These are phyloP conservation scores for Akebia trifoliata DNA, from an alignment of 164 flowering plant genomes.

Conservation along the genomic window DNA sequence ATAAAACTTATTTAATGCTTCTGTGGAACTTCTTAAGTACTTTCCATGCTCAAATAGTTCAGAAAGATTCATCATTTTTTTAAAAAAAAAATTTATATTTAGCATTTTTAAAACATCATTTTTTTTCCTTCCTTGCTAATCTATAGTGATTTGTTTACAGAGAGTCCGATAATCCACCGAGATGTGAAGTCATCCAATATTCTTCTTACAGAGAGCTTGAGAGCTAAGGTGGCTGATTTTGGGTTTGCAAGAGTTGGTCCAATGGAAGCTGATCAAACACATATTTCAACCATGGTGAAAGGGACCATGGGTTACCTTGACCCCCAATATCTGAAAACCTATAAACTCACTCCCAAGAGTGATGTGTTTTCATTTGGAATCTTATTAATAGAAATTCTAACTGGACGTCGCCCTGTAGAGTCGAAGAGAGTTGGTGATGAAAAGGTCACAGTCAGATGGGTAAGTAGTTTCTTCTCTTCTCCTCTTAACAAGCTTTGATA, in stretches of 20 bases:
- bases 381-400: conserved; percentile 70
- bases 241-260: conserved; percentile 92
- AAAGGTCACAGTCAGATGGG: conserved; percentile 86
- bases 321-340: conserved; percentile 89
- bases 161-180: conserved; percentile 88
- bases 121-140: too few relatives aligned
- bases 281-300: conserved; percentile 80
- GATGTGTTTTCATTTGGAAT: conserved; percentile 96
- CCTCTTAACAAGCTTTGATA: neutral
- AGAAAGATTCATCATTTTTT: too few relatives aligned
- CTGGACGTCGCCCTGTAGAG: conserved; percentile 93
- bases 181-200: conserved; percentile 97
- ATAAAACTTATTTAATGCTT: too few relatives aligned
- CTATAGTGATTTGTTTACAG: too few relatives aligned
- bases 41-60: too few relatives aligned
- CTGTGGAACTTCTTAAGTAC: too few relatives aligned
- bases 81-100: too few relatives aligned
- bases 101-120: too few relatives aligned
- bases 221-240: conserved; percentile 97
- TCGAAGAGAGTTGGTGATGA: conserved; percentile 49
- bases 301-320: conserved; percentile 97
- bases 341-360: conserved; percentile 85
- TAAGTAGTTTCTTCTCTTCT: conserved; percentile 23
- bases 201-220: conserved; percentile 72
- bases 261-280: conserved; percentile 58